A percentile compares a stretch with the other conserved stretches of the same genome.
Conservation (phyloP, 768 basidiomycete species). For the Suillus plorans region DNA sequence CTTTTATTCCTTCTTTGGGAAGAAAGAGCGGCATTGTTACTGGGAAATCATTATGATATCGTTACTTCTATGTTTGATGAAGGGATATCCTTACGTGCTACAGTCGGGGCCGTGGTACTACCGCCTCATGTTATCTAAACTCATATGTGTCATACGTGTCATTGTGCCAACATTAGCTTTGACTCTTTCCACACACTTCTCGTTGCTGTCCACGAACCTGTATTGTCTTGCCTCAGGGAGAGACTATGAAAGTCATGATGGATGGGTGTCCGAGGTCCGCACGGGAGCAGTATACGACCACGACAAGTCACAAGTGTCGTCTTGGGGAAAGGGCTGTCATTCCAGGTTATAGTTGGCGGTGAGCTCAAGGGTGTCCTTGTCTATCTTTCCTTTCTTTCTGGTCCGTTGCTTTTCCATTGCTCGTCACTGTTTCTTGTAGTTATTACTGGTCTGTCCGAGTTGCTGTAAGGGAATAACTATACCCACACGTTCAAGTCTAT, state of each 20-base stretch:
- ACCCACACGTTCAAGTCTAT: constrained; percentile 20
- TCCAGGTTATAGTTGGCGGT: constrained; percentile 3
- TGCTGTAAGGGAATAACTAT: constrained; percentile 8
- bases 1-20: neutral
- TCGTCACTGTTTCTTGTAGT: constrained; percentile 16
- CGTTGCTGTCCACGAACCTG: neutral
- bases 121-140: neutral
- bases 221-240: constrained; percentile 1
- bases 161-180: neutral
- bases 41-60: neutral
- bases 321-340: constrained; percentile 3
- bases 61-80: neutral
- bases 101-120: neutral
- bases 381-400: constrained; percentile 19
- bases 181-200: neutral
- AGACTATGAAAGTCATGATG: neutral
- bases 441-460: constrained; percentile 15
- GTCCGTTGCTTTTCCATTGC: constrained; percentile 5
- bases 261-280: constrained; percentile 19
- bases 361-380: constrained; percentile 7
- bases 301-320: neutral
- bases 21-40: neutral
- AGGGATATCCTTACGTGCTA: neutral
- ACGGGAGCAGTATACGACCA: constrained; percentile 3
- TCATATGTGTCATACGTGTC: neutral